Base-by-base conservation (phyloP, 257 asterid genomes). In the Nicotiana otophora region DNA sequence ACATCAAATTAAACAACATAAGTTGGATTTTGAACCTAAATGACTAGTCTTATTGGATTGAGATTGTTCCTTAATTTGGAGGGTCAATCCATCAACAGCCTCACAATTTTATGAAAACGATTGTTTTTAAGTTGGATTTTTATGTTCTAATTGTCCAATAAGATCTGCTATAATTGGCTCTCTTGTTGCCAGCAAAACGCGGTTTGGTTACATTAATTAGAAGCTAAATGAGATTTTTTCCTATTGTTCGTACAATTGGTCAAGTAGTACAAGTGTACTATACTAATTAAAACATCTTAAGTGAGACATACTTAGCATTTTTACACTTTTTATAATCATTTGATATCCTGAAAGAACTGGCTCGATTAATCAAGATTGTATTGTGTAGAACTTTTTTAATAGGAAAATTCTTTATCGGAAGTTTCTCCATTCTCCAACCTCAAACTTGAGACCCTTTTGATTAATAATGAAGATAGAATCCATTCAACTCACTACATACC, bases 131-230 rank as follows among this genome's bases (percentile, higher is more conserved):
- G 62, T 17, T 57, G 62, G 23, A 57, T 57, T 17, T 57, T 17
- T 57, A 16, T 17, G 63, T n/a, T 36, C 31, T n/a, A 39, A 69
- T 69, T 69, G 33, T 39, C n/a, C 3, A 39, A 5, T 31, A 31
- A 66, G 19, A 33, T 7, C 26, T 67, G 28, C 76, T 33, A 14
- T 23, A 67, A 67, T 67, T 34, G 9, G 3, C 8, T 39, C 77
- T 39, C 9, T n/a, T n/a, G n/a, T 39, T 69, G 77, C 57, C 77
- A 69, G 57, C 77, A 39, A 69, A 69, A 69, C 77, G 15, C n/a
- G 31, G 31, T 15, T 34, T 34, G 55, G 19, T 68, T 57, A 57
- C 26, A 57, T 5, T 0, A 57, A 57, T 57, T 69, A 39, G 16
- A 69, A 69, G 19, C 42, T 28, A 28, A 28, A 14, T 2, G 4